Percentiles rank a stretch among this genome's conserved stretches.
These are phyloP conservation scores for Arabidopsis lyrata DNA, from an alignment of 441 rosid genomes.

Conservation along the genomic window DNA sequence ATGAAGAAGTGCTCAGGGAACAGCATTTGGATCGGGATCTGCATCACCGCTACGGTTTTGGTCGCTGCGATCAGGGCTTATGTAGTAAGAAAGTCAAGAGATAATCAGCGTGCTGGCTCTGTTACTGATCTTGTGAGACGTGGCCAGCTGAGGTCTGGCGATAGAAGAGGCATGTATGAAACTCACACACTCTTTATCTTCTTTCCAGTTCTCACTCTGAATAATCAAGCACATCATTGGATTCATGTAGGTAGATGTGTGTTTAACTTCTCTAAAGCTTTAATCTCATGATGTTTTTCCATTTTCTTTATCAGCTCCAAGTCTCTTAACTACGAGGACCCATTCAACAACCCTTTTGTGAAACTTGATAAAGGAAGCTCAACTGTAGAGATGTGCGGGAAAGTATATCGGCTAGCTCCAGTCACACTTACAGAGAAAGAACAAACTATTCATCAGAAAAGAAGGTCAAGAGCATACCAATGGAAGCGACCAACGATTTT, in stretches of 20 bases:
- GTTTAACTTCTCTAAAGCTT: not conserved
- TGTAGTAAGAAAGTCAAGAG: slow-evolving; percentile 56
- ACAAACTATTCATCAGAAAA: slow-evolving; percentile 79
- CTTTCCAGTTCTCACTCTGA: not conserved
- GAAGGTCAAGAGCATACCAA: slow-evolving; percentile 95
- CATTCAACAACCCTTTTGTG: slow-evolving; percentile 90
- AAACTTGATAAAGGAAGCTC: slow-evolving; percentile 79
- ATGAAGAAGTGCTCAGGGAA: slow-evolving; percentile 52
- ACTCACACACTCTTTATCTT: slow-evolving; percentile 30
- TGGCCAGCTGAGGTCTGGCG: slow-evolving; percentile 95
- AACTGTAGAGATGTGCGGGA: slow-evolving; percentile 92
- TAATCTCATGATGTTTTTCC: not conserved
- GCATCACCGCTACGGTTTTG: slow-evolving; percentile 59
- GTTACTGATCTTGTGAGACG: slow-evolving; percentile 97
- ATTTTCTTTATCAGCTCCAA: slow-evolving; percentile 59
- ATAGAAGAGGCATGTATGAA: slow-evolving; percentile 99
- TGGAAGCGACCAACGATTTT: slow-evolving; percentile 93
- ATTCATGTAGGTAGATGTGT: slow-evolving; percentile 1
- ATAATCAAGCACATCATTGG: not conserved
- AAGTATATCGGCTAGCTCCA: slow-evolving; percentile 83
- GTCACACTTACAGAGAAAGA: slow-evolving; percentile 83
- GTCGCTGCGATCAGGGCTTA: slow-evolving; percentile 57
- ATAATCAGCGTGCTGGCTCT: slow-evolving; percentile 69
- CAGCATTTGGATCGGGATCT: slow-evolving; percentile 56
- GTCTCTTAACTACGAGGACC: slow-evolving; percentile 89